A percentile compares a stretch with the other conserved stretches of the same genome.
These are phyloP conservation scores for Talaromyces amestolkiae DNA, from an alignment of 2,329 filamentous ascomycete species.

Conservation along the genomic window DNA sequence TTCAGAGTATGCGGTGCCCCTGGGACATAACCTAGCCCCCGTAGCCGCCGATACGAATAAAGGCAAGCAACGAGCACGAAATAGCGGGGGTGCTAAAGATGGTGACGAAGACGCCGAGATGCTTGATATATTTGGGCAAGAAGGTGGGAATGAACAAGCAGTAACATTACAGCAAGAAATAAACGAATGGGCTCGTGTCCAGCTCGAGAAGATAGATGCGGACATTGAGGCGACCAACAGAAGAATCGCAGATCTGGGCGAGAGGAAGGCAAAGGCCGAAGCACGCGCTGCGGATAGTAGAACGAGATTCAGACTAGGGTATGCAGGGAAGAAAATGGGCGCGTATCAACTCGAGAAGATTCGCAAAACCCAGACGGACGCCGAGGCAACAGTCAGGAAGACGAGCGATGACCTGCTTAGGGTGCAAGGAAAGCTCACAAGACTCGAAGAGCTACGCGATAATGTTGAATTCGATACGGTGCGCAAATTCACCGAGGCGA, in stretches of 20 bases:
- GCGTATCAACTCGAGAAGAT: constrained; percentile 4
- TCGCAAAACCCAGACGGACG: not conserved
- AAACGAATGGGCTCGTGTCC: not conserved
- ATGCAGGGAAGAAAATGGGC: not conserved
- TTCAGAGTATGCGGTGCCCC: not conserved
- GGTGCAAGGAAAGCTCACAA: not conserved
- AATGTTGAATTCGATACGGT: not conserved
- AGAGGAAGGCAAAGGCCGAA: not conserved
- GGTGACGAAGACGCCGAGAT: not conserved
- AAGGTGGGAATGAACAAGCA: not conserved
- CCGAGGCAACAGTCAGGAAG: not conserved
- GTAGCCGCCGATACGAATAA: not conserved
- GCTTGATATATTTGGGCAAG: not conserved
- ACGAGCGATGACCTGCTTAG: not conserved
- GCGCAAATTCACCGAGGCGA: not conserved
- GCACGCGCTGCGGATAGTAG: not conserved
- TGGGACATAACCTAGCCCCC: not conserved
- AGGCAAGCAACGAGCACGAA: not conserved
- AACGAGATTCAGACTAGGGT: not conserved
- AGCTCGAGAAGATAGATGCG: not conserved
- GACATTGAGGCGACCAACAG: not conserved
- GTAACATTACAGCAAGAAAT: not conserved
- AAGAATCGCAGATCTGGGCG: not conserved
- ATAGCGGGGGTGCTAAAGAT: no score
- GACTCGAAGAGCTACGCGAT: not conserved